These are phyloP conservation scores for Corymbia calophylla DNA, from an alignment of 441 rosid species.

Conservation along the genomic window DNA sequence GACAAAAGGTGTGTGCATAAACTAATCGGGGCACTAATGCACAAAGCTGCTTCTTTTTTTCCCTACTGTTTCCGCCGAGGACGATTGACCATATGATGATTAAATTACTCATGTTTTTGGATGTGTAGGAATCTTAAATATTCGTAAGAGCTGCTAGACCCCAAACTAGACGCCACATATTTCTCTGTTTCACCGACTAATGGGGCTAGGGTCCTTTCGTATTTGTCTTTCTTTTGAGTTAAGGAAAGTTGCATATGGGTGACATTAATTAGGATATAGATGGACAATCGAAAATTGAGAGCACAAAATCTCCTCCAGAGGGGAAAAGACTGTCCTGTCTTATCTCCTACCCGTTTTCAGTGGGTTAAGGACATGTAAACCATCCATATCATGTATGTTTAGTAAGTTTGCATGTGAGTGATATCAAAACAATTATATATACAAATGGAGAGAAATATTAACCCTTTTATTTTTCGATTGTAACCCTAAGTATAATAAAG, in stretches of 20 bases:
- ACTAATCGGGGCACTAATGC: background rate
- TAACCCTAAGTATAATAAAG: too few species aligned
- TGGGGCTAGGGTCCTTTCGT: background rate
- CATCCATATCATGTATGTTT: accelerated
- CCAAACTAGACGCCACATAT: background rate
- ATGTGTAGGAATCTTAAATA: too few species aligned
- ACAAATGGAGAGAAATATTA: background rate
- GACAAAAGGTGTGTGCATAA: background rate
- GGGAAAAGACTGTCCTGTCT: background rate
- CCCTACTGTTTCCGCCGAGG: background rate
- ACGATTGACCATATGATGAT: background rate
- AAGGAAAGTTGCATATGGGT: background rate
- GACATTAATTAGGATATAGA: background rate
- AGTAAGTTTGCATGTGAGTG: background rate
- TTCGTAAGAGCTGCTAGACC: background rate
- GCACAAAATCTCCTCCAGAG: background rate
- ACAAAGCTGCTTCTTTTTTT: background rate
- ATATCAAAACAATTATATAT: background rate
- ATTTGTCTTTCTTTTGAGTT: background rate
- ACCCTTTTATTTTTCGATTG: background rate
- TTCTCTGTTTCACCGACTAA: too few species aligned
- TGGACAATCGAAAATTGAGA: background rate
- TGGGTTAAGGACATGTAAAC: background rate
- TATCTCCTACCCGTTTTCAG: accelerated
- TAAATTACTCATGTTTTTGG: background rate